A percentile compares a stretch with the other conserved stretches of the same genome.
Evolutionary conservation across 139 green algal species (phyloP).

Genomic region (Coelastrella sp.): DNA sequence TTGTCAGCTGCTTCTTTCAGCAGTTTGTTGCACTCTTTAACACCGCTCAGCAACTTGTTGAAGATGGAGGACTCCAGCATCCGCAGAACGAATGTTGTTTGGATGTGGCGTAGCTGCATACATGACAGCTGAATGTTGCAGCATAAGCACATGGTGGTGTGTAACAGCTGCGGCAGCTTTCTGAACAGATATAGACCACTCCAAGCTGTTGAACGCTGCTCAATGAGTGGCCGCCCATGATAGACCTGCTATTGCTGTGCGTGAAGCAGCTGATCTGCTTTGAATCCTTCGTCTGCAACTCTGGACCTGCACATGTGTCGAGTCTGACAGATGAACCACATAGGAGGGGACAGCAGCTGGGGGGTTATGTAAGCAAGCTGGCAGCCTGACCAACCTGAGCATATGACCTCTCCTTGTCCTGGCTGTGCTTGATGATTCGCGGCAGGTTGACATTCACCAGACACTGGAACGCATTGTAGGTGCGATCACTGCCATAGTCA

Average conservation of each 20-base stretch:
- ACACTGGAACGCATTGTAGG: slow-evolving; percentile 47
- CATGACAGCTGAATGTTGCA: too few species aligned
- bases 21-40: slow-evolving; percentile 65
- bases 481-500: slow-evolving; percentile 54
- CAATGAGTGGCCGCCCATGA: too few species aligned
- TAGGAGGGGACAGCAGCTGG: too few species aligned
- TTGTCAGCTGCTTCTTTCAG: slow-evolving; percentile 35
- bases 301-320: too few species aligned
- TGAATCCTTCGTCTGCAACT: not conserved
- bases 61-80: slow-evolving; percentile 83
- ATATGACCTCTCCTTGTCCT: slow-evolving; percentile 1
- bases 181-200: too few species aligned
- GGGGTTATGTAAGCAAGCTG: too few species aligned
- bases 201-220: too few species aligned
- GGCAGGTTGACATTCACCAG: slow-evolving; percentile 20
- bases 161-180: too few species aligned
- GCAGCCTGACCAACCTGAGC: slow-evolving; percentile 51
- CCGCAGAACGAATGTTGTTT: slow-evolving; percentile 68
- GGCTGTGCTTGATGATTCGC: not conserved
- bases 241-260: too few species aligned
- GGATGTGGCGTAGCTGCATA: slow-evolving; percentile 62
- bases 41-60: slow-evolving; percentile 75
- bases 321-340: too few species aligned
- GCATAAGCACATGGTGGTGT: too few species aligned
- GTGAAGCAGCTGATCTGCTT: too few species aligned